Base-by-base conservation (phyloP, 164 flowering plant genomes). In the Aristolochia contorta region DNA sequence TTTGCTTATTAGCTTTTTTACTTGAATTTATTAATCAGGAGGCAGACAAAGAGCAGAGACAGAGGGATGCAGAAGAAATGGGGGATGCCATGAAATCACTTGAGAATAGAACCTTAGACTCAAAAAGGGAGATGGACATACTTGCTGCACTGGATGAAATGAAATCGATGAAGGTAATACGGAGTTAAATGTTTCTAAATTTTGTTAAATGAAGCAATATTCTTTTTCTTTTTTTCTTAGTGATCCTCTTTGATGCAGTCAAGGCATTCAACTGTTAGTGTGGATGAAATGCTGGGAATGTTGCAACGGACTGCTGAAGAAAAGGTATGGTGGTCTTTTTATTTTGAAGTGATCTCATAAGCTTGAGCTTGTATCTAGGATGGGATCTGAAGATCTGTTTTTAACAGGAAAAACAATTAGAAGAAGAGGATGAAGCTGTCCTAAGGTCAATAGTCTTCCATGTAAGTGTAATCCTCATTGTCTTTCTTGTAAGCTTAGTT, bases 21-120 rank as follows among this genome's bases (percentile, higher is more conserved):
- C 61, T 13, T 30, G 21, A 19, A 21, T 45, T 15, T 59, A 53
- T 69, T 43, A 61, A 14, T 56, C 70, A 84, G 93, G 84, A 54
- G 57, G 64, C 47, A 6, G 98, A 90, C 0, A 74, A 76, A 21
- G 85, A 83, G 67, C 77, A 78, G 65, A 65, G 64, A 64, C 84
- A 81, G 75, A 81, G 96, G 75, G 87, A 78, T 47, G 70, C 76
- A 27, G 97, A 93, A 75, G 96, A 93, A 71, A 83, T 84, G 90
- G 97, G 98, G 6, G 97, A 92, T 80, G 94, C 89, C 0, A 92
- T 92, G 98, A 93, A 89, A 71, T 84, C 96, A 19, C 69, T 93
- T 74, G 97, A 93, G 71, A 93, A 92, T 48, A 74, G 96, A 72
- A 89, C 96, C 0, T 64, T 80, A 74, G 97, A 92, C 62, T 89